These are phyloP conservation scores for Leishmania aethiopica DNA, from an alignment of 208 protist species.

Conservation along the genomic window DNA sequence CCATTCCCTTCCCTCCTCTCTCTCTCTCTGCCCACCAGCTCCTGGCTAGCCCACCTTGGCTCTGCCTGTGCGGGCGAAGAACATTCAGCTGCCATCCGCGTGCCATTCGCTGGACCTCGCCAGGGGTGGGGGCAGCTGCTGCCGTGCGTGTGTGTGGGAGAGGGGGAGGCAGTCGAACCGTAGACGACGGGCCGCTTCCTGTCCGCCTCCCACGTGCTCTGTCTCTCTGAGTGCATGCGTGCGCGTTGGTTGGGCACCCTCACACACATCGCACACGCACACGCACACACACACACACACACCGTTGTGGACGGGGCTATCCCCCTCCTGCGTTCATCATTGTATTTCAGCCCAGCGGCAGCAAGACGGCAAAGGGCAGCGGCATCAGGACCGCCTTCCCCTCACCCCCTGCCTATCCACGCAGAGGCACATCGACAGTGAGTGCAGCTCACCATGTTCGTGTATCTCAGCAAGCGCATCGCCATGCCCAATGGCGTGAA, in stretches of 20 bases:
- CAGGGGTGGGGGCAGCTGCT: background rate
- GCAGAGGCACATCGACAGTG: background rate
- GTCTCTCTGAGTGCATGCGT: background rate
- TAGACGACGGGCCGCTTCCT: background rate
- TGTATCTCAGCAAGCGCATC: constrained; percentile 96
- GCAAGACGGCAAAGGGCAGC: background rate
- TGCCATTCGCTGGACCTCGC: background rate
- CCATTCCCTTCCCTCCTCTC: background rate
- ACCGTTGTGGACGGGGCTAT: background rate
- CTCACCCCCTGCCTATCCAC: background rate
- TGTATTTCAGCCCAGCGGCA: background rate
- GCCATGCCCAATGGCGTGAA: constrained; percentile 94
- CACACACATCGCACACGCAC: background rate
- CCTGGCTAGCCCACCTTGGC: background rate
- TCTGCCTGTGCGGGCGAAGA: background rate
- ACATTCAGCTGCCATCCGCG: background rate
- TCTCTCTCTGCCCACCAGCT: background rate
- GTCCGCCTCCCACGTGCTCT: background rate
- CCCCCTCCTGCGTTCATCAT: background rate
- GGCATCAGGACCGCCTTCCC: background rate
- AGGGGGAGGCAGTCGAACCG: background rate
- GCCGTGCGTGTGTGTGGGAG: background rate
- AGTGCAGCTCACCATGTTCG: constrained; percentile 80
- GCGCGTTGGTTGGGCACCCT: background rate
- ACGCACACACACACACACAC: background rate